Evolutionary conservation across 1,139 yeast species (phyloP).

Genomic region (Nadsonia commutata): DNA sequence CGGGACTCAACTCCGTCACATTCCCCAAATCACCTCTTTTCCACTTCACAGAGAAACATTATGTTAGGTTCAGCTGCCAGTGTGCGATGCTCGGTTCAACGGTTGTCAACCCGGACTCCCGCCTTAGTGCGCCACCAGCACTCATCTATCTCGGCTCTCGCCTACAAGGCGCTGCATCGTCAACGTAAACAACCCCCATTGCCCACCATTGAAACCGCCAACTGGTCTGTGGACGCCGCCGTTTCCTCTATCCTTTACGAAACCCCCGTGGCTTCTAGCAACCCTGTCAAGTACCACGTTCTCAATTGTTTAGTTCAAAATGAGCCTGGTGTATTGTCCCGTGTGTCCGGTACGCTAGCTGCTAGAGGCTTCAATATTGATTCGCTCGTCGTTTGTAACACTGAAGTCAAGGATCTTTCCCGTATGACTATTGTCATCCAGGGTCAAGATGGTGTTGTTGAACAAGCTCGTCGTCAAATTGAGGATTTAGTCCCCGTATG

Average conservation of each 20-base stretch:
- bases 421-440: constrained; percentile 92
- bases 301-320: constrained; percentile 94
- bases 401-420: constrained; percentile 88
- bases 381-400: constrained; percentile 88
- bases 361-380: constrained; percentile 98
- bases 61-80: too few relatives aligned
- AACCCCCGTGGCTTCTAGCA: constrained; percentile 60
- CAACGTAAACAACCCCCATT: constrained; percentile 80
- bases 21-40: too few relatives aligned
- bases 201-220: constrained; percentile 90
- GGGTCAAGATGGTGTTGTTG: constrained; percentile 93
- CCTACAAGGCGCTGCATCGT: constrained; percentile 75
- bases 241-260: constrained; percentile 90
- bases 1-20: too few relatives aligned
- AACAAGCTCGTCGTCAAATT: constrained; percentile 96
- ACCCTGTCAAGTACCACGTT: constrained; percentile 47
- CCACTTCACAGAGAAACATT: too few relatives aligned
- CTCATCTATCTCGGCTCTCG: constrained; percentile 80
- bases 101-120: too few relatives aligned
- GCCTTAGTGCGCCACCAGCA: constrained; percentile 8
- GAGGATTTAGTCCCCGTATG: constrained; percentile 97
- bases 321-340: constrained; percentile 93
- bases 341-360: constrained; percentile 89
- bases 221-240: constrained; percentile 92
- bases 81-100: background rate